A percentile compares a stretch with the other conserved stretches of the same genome.
phyloP scores from a whole-genome alignment of 257 asterid genomes.

The Primulina tabacum region DNA sequence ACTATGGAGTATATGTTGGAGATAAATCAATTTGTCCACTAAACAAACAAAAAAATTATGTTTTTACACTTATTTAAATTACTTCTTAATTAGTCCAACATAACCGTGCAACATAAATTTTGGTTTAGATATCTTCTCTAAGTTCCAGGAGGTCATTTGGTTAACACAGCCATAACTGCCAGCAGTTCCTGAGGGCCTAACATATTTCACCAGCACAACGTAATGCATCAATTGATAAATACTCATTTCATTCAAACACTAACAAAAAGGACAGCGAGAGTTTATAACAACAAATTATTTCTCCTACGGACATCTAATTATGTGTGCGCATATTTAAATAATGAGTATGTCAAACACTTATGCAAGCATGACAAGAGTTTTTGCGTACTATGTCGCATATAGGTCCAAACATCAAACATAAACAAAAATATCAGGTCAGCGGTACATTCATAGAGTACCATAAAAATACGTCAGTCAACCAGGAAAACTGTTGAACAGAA shows the following conservation, averaged over 20 bases:
- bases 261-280: background rate
- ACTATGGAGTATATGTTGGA: too few relatives aligned
- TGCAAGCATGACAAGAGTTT: conserved; percentile 9
- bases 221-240: background rate
- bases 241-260: background rate
- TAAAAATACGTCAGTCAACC: background rate
- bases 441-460: background rate
- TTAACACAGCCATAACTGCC: background rate
- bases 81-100: background rate
- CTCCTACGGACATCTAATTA: background rate
- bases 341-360: background rate
- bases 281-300: background rate
- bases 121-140: conserved; percentile 5
- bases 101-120: background rate
- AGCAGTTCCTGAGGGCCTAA: background rate
- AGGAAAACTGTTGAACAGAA: background rate
- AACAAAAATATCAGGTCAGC: background rate
- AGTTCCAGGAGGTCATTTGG: background rate
- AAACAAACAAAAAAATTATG: background rate
- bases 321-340: background rate
- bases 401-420: background rate
- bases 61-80: background rate
- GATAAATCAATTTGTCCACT: too few relatives aligned
- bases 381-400: background rate
- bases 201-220: background rate